A percentile compares a stretch with the other conserved stretches of the same genome.
These are phyloP conservation scores for Eucalyptus marginata DNA, from an alignment of 345 rosid species.

Conservation along the genomic window DNA sequence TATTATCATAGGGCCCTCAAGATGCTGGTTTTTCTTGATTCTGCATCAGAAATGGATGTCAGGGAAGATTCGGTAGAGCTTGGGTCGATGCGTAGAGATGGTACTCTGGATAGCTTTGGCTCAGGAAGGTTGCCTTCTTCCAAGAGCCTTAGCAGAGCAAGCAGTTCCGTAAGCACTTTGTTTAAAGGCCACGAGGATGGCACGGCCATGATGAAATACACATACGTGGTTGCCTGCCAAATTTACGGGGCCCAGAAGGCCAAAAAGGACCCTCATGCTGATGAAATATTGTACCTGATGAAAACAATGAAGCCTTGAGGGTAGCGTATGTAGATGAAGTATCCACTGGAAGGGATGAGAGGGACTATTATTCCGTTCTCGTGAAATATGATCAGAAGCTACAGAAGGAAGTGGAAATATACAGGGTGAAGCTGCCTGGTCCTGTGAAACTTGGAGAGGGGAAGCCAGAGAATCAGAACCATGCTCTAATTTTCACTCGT, in stretches of 20 bases:
- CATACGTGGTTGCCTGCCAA: slow-evolving; percentile 95
- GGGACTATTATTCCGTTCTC: slow-evolving; percentile 83
- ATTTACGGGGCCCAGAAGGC: slow-evolving; percentile 90
- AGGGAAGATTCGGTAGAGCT: slow-evolving; percentile 71
- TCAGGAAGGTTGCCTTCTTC: slow-evolving; percentile 38
- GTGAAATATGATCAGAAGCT: slow-evolving; percentile 79
- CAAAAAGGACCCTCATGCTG: slow-evolving; percentile 81
- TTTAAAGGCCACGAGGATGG: slow-evolving; percentile 86
- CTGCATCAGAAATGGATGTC: slow-evolving; percentile 94
- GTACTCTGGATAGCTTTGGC: slow-evolving; percentile 13
- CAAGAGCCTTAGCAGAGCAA: slow-evolving; percentile 49
- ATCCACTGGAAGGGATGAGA: slow-evolving; percentile 43
- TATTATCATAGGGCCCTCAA: slow-evolving; percentile 91
- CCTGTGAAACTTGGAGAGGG: slow-evolving; percentile 98
- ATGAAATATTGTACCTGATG: slow-evolving; percentile 79
- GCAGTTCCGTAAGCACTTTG: slow-evolving; percentile 44
- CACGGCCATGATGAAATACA: slow-evolving; percentile 87
- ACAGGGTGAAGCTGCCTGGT: slow-evolving; percentile 90
- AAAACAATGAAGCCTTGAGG: slow-evolving; percentile 85
- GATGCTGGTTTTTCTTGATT: slow-evolving; percentile 93
- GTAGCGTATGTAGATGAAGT: slow-evolving; percentile 95
- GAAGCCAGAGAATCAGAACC: slow-evolving; percentile 98
- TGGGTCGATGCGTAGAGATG: slow-evolving; percentile 53
- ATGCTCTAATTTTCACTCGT: slow-evolving; percentile 88
- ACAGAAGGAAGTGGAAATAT: slow-evolving; percentile 81